Conservation (phyloP, 169 alveolate species). For the Eimeria tenella region DNA sequence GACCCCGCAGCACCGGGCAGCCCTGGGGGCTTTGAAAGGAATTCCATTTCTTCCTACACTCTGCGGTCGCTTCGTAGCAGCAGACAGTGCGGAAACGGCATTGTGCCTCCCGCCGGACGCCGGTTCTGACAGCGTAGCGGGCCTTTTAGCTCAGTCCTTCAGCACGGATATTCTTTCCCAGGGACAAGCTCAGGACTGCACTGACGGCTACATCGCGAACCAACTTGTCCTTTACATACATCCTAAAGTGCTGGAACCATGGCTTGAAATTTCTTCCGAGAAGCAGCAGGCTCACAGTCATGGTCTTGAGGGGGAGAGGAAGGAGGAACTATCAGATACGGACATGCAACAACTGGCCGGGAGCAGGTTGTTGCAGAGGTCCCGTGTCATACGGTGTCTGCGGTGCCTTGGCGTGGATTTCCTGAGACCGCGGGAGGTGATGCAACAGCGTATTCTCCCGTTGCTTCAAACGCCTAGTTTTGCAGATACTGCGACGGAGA, state of each 20-base stretch:
- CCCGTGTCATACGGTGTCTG: conserved; percentile 47
- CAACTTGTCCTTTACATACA: conserved; percentile 42
- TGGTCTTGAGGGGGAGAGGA: background rate
- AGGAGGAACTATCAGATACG: background rate
- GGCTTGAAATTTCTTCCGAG: background rate
- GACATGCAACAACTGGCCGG: conserved; percentile 30
- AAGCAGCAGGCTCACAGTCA: background rate
- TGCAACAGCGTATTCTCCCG: conserved; percentile 53
- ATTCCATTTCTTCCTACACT: conserved; percentile 68
- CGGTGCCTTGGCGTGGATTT: conserved; percentile 49
- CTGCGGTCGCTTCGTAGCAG: conserved; percentile 67
- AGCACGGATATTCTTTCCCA: background rate
- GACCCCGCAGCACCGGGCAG: conserved; percentile 44
- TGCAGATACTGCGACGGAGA: background rate
- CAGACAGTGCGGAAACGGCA: background rate
- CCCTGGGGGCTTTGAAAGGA: conserved; percentile 17
- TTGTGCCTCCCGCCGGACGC: conserved; percentile 43
- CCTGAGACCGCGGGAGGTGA: conserved; percentile 60
- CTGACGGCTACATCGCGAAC: background rate
- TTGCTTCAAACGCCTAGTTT: background rate
- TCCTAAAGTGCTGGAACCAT: conserved; percentile 48
- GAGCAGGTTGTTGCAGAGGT: conserved; percentile 16
- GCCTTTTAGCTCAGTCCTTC: background rate
- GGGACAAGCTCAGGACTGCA: background rate
- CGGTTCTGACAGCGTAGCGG: background rate